Percentiles rank a stretch among this genome's conserved stretches.
phyloP scores from a whole-genome alignment of 2,329 filamentous ascomycete genomes.

The Aspergillus pseudoterreus region DNA sequence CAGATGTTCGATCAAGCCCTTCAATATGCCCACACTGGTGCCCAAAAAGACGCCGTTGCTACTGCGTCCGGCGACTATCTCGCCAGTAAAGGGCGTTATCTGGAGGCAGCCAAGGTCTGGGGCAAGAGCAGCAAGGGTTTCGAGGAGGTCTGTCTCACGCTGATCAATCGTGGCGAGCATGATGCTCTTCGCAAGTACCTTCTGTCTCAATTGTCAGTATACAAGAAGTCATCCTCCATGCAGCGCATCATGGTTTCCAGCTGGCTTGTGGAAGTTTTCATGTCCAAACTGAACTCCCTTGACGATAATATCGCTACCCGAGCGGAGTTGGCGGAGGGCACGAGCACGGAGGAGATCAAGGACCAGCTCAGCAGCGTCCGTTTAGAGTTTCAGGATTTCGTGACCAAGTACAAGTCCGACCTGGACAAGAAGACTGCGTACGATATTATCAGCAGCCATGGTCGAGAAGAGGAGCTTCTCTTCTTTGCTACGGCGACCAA shows the following conservation, averaged over 20 bases:
- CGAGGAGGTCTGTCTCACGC: conserved; percentile 85
- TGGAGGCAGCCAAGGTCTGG: conserved; percentile 84
- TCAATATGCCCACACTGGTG: conserved; percentile 72
- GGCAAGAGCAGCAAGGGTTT: conserved; percentile 96
- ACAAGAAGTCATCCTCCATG: conserved; percentile 83
- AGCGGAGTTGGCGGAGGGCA: conserved; percentile 70
- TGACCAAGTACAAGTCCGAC: conserved; percentile 77
- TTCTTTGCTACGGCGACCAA: conserved; percentile 85
- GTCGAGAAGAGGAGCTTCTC: conserved; percentile 85
- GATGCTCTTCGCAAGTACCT: conserved; percentile 90
- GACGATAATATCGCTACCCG: conserved; percentile 92
- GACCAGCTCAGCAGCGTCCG: conserved; percentile 68
- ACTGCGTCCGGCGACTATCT: conserved; percentile 89
- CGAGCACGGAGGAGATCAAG: conserved; percentile 63
- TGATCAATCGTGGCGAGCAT: conserved; percentile 85
- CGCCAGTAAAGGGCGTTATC: conserved; percentile 73
- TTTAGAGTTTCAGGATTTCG: conserved; percentile 83
- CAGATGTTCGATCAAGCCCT: conserved; percentile 87
- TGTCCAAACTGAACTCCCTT: conserved; percentile 91
- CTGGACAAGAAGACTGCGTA: conserved; percentile 90
- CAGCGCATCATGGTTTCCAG: conserved; percentile 92
- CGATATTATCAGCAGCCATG: conserved; percentile 93
- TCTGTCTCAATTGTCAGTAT: conserved; percentile 72
- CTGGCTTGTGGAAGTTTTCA: conserved; percentile 94
- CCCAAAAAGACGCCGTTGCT: conserved; percentile 86